These are phyloP conservation scores for Clarireedia monteithiana DNA, from an alignment of 2,329 filamentous ascomycete genomes.

Conservation along the genomic window DNA sequence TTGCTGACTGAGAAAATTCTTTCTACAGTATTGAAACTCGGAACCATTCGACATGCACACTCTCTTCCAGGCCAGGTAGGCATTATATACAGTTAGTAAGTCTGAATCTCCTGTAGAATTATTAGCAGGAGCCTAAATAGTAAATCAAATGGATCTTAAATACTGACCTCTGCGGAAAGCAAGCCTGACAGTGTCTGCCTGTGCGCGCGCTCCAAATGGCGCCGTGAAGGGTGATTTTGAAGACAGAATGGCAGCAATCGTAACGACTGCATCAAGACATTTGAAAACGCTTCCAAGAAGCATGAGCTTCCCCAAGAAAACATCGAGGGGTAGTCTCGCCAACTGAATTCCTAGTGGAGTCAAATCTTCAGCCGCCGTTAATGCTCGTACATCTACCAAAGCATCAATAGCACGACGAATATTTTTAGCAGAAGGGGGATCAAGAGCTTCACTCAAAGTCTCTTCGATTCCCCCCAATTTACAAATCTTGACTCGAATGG, in stretches of 20 bases:
- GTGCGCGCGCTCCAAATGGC: slow-evolving; percentile 73
- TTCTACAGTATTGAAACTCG: slow-evolving; percentile 86
- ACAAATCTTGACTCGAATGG: slow-evolving; percentile 95
- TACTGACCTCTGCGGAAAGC: slow-evolving; percentile 61
- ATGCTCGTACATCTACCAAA: slow-evolving; percentile 82
- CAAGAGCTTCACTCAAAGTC: slow-evolving; percentile 78
- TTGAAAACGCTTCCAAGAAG: slow-evolving; percentile 80
- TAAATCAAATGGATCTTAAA: neutral
- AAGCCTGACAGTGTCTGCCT: slow-evolving; percentile 72
- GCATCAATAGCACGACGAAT: slow-evolving; percentile 89
- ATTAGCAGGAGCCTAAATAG: slow-evolving; percentile 34
- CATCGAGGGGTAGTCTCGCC: slow-evolving; percentile 82
- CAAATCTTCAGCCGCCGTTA: slow-evolving; percentile 74
- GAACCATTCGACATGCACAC: slow-evolving; percentile 64
- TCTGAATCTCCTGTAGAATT: slow-evolving; percentile 79
- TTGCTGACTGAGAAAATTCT: slow-evolving; percentile 87
- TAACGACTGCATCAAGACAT: slow-evolving; percentile 86
- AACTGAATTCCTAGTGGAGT: slow-evolving; percentile 82
- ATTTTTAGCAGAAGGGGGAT: slow-evolving; percentile 85
- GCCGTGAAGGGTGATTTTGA: slow-evolving; percentile 91
- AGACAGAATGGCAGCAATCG: slow-evolving; percentile 85
- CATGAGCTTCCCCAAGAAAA: slow-evolving; percentile 90
- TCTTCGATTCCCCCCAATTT: slow-evolving; percentile 90
- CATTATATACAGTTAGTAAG: slow-evolving; percentile 86
- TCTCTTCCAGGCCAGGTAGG: slow-evolving; percentile 81